Evolutionary conservation across 495 filamentous ascomycete species (phyloP).

Genomic region (Xylaria nigripes): DNA sequence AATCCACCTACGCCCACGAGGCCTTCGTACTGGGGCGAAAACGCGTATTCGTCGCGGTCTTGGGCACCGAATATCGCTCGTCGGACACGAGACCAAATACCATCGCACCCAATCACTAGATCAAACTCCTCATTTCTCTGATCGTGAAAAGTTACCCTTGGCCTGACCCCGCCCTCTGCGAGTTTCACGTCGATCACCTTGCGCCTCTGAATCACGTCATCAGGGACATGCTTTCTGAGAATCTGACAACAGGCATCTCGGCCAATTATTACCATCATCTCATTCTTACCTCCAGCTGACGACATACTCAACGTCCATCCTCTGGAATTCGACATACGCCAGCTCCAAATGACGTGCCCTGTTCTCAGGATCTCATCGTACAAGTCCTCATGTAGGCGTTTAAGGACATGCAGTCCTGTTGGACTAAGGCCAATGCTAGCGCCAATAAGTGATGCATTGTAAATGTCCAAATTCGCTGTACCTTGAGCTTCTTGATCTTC

Average conservation of each 20-base stretch:
- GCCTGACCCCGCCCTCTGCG: slow-evolving; percentile 8
- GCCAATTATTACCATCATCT: slow-evolving; percentile 6
- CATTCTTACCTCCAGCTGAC: not conserved
- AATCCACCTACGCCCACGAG: slow-evolving; percentile 49
- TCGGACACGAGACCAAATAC: slow-evolving; percentile 44
- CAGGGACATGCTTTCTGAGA: not conserved
- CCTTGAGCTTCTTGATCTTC: slow-evolving; percentile 2
- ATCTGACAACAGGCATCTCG: slow-evolving; percentile 7
- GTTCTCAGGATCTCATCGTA: slow-evolving; percentile 1
- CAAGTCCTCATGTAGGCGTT: slow-evolving; percentile 2
- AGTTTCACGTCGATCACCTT: slow-evolving; percentile 9
- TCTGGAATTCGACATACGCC: slow-evolving; percentile 5
- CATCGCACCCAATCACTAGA: slow-evolving; percentile 56
- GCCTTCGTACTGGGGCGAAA: slow-evolving; percentile 25
- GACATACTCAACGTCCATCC: slow-evolving; percentile 3
- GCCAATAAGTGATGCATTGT: slow-evolving; percentile 7
- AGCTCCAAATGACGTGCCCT: slow-evolving; percentile 2
- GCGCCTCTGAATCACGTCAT: slow-evolving; percentile 2
- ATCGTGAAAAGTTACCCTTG: slow-evolving; percentile 25
- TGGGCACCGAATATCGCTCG: slow-evolving; percentile 34
- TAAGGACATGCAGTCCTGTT: slow-evolving; percentile 6
- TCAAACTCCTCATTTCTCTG: slow-evolving; percentile 35
- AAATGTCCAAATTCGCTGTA: slow-evolving; percentile 1
- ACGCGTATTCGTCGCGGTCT: slow-evolving; percentile 29
- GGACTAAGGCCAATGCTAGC: slow-evolving; percentile 1